Evolutionary conservation across 106 monocot genomes (phyloP).

Genomic region (Dendrobium nobile): DNA sequence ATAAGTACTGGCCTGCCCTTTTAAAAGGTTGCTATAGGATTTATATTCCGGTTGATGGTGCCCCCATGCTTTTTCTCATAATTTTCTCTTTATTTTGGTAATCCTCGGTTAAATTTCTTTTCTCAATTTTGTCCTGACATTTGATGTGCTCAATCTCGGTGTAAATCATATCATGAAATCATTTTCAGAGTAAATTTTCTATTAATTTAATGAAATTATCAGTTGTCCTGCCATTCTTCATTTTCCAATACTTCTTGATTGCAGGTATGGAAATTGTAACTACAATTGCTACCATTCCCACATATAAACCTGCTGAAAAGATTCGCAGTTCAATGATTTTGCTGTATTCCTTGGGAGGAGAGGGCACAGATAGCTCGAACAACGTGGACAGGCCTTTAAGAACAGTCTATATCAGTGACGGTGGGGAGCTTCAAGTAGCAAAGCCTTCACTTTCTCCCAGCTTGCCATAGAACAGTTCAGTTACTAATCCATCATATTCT

Average conservation of each 20-base stretch:
- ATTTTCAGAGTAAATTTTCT: neutral
- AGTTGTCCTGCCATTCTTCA: too few relatives aligned
- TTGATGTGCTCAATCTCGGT: too few relatives aligned
- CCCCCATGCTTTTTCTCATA: too few relatives aligned
- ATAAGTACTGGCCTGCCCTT: too few relatives aligned
- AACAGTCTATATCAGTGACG: slow-evolving; percentile 77
- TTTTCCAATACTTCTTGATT: slow-evolving; percentile 1
- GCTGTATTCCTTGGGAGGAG: slow-evolving; percentile 77
- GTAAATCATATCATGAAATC: too few relatives aligned
- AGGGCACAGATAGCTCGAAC: slow-evolving; percentile 80
- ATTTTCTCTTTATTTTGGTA: too few relatives aligned
- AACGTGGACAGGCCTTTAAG: slow-evolving; percentile 73
- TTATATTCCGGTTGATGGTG: too few relatives aligned
- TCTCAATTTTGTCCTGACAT: too few relatives aligned
- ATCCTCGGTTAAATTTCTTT: too few relatives aligned
- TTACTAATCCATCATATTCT: neutral
- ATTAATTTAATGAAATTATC: neutral
- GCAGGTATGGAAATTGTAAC: slow-evolving; percentile 83
- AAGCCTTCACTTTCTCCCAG: slow-evolving; percentile 78
- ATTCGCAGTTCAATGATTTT: slow-evolving; percentile 79
- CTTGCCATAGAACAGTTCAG: slow-evolving; percentile 39
- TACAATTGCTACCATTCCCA: slow-evolving; percentile 63
- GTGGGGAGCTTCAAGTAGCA: slow-evolving; percentile 83
- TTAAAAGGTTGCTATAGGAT: too few relatives aligned
- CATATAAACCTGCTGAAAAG: slow-evolving; percentile 74